Evolutionary conservation across 2,329 filamentous ascomycete genomes (phyloP).

Genomic region (Nigrograna mackinnonii): DNA sequence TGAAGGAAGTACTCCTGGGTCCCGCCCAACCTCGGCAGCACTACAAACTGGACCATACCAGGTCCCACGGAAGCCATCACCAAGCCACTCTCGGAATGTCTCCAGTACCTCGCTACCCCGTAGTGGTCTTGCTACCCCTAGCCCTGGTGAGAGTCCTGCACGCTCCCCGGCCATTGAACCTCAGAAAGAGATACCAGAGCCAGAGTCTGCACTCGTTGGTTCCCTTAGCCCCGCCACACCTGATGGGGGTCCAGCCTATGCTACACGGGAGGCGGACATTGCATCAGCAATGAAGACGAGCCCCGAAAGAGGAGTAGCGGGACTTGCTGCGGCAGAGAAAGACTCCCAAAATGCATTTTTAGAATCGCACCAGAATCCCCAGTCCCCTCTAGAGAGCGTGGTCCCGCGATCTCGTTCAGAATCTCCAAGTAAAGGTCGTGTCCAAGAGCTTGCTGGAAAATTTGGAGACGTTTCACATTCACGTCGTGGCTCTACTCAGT

Average conservation of each 20-base stretch:
- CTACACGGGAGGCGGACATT: constrained; percentile 41
- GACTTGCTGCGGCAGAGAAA: constrained; percentile 31
- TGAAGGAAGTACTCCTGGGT: constrained; percentile 37
- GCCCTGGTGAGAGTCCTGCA: constrained; percentile 63
- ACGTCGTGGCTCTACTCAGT: constrained; percentile 51
- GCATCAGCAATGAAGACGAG: constrained; percentile 29
- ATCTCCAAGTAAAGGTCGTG: constrained; percentile 54
- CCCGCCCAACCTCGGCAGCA: constrained; percentile 35
- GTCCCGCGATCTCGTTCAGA: constrained; percentile 41
- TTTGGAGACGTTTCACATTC: constrained; percentile 51
- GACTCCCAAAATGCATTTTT: constrained; percentile 40
- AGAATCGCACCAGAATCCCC: constrained; percentile 31
- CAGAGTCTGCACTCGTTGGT: constrained; percentile 52
- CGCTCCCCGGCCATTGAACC: constrained; percentile 58
- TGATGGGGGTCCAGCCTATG: constrained; percentile 27
- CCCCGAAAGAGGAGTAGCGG: constrained; percentile 20
- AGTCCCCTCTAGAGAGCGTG: constrained; percentile 30
- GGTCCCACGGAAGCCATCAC: constrained; percentile 39
- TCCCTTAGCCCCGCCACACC: constrained; percentile 39
- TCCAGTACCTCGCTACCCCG: constrained; percentile 45
- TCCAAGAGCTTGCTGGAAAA: constrained; percentile 55
- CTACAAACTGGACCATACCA: constrained; percentile 29
- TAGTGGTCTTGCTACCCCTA: constrained; percentile 62
- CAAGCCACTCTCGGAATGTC: constrained; percentile 44
- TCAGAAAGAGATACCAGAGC: constrained; percentile 47